A percentile compares a stretch with the other conserved stretches of the same genome.
These are phyloP conservation scores for Ananas comosus DNA, from an alignment of 176 grass and related monocot species.

Conservation along the genomic window DNA sequence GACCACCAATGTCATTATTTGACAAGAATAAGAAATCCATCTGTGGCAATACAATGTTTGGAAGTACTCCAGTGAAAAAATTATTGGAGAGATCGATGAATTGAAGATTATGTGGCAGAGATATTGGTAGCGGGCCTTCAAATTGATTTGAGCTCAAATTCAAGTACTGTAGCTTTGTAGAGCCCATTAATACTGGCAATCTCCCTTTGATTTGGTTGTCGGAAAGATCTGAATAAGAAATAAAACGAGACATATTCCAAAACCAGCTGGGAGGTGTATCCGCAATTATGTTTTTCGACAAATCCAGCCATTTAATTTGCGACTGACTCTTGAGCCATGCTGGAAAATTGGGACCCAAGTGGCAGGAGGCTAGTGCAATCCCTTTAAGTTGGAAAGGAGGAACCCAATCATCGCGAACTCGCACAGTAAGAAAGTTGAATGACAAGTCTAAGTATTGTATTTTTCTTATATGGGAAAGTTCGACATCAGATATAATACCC, in stretches of 20 bases:
- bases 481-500: neutral
- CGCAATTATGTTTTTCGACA: slow-evolving; percentile 6
- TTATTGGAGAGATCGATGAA: neutral
- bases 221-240: neutral
- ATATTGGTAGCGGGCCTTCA: neutral
- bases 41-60: too few relatives aligned
- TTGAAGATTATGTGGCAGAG: neutral
- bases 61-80: neutral
- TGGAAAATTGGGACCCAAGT: slow-evolving; percentile 23
- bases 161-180: neutral
- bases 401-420: neutral
- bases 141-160: slow-evolving; percentile 8
- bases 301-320: neutral
- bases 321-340: slow-evolving; percentile 19
- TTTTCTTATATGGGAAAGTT: neutral
- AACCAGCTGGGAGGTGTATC: slow-evolving; percentile 23
- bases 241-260: slow-evolving; percentile 12
- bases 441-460: neutral
- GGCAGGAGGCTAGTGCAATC: neutral
- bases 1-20: too few relatives aligned
- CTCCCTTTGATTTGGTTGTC: slow-evolving; percentile 8
- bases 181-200: neutral
- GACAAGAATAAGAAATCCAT: too few relatives aligned
- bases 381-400: slow-evolving; percentile 3
- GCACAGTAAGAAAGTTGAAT: neutral